phyloP scores from a whole-genome alignment of 305 asterid genomes.

The Salvia sclarea region DNA sequence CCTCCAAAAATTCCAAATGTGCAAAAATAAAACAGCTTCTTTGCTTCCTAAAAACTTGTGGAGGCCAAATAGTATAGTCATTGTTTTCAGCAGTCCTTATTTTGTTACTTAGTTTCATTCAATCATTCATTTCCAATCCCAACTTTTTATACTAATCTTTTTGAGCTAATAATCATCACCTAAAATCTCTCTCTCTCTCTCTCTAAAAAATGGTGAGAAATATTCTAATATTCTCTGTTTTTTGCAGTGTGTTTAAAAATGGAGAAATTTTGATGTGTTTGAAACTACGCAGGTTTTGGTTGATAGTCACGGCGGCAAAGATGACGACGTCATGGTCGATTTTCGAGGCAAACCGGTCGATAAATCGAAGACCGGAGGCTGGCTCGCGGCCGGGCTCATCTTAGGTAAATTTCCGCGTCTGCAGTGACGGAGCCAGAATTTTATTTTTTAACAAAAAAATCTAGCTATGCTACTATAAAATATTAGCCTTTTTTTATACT shows the following conservation, averaged over 20 bases:
- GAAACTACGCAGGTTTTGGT: constrained; percentile 55
- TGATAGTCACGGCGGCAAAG: constrained; percentile 45
- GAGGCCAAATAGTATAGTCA: constrained; percentile 23
- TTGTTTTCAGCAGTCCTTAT: constrained; percentile 1
- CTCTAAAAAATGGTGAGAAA: constrained; percentile 44
- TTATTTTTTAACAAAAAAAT: no score
- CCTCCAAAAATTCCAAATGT: constrained; percentile 33
- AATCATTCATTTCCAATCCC: constrained; percentile 29
- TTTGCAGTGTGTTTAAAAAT: not conserved
- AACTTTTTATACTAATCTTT: not conserved
- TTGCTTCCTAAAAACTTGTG: constrained; percentile 31
- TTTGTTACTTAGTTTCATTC: constrained; percentile 4
- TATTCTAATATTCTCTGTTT: not conserved
- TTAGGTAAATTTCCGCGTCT: constrained; percentile 44
- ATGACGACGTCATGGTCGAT: constrained; percentile 54
- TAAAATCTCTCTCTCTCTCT: constrained; percentile 7
- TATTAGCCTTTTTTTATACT: no score
- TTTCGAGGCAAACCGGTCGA: constrained; percentile 72
- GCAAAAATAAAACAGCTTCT: constrained; percentile 16
- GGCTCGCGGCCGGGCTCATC: constrained; percentile 89
- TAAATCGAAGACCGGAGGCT: constrained; percentile 75
- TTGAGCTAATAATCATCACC: constrained; percentile 1
- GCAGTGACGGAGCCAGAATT: not conserved
- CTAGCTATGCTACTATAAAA: no score
- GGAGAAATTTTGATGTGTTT: constrained; percentile 5